Base-by-base conservation (phyloP, 192 early-diverging fungal genomes). In the Chytriomyces hyalinus region DNA sequence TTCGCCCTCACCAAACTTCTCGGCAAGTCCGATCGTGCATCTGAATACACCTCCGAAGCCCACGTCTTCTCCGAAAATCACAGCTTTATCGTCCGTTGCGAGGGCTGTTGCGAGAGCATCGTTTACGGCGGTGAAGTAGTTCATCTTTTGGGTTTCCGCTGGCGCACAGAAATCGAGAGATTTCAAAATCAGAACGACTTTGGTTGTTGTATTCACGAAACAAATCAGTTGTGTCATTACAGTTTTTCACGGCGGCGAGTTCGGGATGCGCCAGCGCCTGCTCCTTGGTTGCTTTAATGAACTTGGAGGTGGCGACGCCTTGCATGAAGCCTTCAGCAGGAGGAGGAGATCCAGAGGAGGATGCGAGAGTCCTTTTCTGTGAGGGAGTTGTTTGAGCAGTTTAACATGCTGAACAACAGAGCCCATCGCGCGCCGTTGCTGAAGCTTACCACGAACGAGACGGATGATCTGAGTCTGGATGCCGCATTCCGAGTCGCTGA, bases 21-120 rank as follows among this genome's bases (percentile, higher is more conserved):
- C 93, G 1, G 92, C 90, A 44, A 98, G 83, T 6, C 95, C 95
- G 66, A 95, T 90, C 8, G 97, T 95, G 82, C 93, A 95, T 62
- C 97, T 87, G 82, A 98, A 98, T 9, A 98, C 97, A 7, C 97
- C 97, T 67, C 97, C 97, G 83, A 98, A 98, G 6, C 93, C 91
- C 3, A 98, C 95, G 85, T 98, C 97, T 80, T 98, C 96, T 60
- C 97, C 97, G 88, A 98, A 98, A 11, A 98, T 88, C 0, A 96
- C 95, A 4, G 96, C 91, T 6, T 87, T 95, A 6, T 96, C 92
- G 83, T 98, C 96, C 3, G 92, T 93, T 5, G 89, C 88, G 65
- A 98, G 80, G 9, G 94, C 93, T 63, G 90, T 91, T n/a, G 90
- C 86, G 88, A 98, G 89, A 17, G 97, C 96, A 81, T 96, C 94